These are phyloP conservation scores for Phaffia australis DNA, from an alignment of 768 basidiomycete species.

Conservation along the genomic window DNA sequence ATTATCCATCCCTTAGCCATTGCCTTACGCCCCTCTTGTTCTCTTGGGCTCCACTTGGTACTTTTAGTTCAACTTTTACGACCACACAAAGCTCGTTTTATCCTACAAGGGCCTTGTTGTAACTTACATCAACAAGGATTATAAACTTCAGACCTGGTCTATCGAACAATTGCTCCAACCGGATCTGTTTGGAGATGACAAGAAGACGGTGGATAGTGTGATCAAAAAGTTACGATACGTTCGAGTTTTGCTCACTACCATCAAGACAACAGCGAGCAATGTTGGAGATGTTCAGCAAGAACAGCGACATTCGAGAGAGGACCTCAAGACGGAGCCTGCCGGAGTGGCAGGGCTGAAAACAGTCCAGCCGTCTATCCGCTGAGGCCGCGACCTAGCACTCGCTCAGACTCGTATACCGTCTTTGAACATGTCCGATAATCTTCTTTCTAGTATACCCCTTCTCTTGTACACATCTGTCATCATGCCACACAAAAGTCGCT, in stretches of 20 bases:
- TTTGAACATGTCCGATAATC: no score
- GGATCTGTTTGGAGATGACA: background rate
- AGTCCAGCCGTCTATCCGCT: no score
- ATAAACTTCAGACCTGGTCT: conserved; percentile 61
- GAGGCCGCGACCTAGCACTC: no score
- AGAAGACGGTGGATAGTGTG: conserved; percentile 9
- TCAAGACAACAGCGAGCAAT: background rate
- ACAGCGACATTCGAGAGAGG: no score
- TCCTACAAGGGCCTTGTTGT: conserved; percentile 66
- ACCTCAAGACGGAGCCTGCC: no score
- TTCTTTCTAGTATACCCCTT: no score
- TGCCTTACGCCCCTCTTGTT: background rate
- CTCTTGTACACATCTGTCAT: no score
- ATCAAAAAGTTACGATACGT: conserved; percentile 18
- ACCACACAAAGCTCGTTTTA: conserved; percentile 88
- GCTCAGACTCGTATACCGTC: no score
- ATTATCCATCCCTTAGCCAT: background rate
- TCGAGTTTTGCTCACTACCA: conserved; percentile 6
- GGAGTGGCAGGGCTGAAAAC: no score
- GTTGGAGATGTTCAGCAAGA: no score
- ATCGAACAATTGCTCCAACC: conserved; percentile 49
- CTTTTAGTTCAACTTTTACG: conserved; percentile 90
- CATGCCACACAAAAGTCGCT: no score
- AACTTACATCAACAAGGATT: conserved; percentile 84
- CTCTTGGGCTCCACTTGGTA: background rate